phyloP scores from a whole-genome alignment of 2,329 filamentous ascomycete species.

The Fusarium sp. region DNA sequence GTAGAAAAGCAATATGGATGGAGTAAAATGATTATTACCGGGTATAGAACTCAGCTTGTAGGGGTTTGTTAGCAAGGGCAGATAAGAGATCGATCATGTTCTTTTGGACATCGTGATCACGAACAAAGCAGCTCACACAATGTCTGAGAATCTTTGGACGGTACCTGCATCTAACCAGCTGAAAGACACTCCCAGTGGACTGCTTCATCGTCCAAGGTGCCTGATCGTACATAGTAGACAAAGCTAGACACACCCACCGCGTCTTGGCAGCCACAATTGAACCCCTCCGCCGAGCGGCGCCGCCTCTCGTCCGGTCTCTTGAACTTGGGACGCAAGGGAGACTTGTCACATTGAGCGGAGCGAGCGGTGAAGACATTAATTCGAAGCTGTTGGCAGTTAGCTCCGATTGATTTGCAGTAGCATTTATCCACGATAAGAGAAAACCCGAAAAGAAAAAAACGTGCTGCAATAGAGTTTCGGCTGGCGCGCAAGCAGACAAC shows the following conservation, averaged over 20 bases:
- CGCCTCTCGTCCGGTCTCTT: constrained; percentile 18
- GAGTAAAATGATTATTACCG: constrained; percentile 13
- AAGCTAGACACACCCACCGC: constrained; percentile 26
- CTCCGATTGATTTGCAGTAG: constrained; percentile 13
- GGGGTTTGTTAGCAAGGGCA: constrained; percentile 8
- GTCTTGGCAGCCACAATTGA: constrained; percentile 12
- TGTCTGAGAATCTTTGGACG: constrained; percentile 9
- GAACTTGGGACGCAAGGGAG: constrained; percentile 36
- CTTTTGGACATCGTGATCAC: constrained; percentile 9
- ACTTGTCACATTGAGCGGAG: constrained; percentile 27
- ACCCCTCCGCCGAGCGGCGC: constrained; percentile 26
- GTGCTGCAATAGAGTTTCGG: constrained; percentile 30
- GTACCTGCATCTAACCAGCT: constrained; percentile 21
- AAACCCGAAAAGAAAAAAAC: neutral
- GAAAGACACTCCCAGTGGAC: neutral
- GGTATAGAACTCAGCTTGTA: constrained; percentile 15
- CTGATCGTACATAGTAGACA: constrained; percentile 18
- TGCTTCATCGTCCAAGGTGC: constrained; percentile 17
- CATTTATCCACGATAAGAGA: neutral
- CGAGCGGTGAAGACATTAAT: constrained; percentile 37
- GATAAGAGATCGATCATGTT: constrained; percentile 27
- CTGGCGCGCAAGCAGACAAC: constrained; percentile 25
- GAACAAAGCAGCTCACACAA: constrained; percentile 23
- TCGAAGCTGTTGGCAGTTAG: constrained; percentile 16
- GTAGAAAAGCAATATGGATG: constrained; percentile 22